Conservation (phyloP, 2,329 filamentous ascomycete species). For the Colletotrichum sp. region DNA sequence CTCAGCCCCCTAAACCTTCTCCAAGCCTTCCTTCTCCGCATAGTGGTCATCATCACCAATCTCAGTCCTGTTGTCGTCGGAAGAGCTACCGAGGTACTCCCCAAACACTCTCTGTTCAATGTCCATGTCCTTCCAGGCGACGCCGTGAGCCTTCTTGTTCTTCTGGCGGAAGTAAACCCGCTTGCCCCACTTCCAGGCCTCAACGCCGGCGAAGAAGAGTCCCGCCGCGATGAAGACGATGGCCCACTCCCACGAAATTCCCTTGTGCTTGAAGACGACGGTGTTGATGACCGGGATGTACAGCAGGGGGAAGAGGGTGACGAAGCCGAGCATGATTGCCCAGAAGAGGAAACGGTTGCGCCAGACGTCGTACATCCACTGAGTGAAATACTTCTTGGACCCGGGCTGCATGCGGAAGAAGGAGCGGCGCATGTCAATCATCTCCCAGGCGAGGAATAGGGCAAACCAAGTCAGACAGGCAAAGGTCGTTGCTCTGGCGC, state of each 20-base stretch:
- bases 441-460: constrained; percentile 72
- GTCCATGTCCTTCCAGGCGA: constrained; percentile 9
- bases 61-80: not conserved
- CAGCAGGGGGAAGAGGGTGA: constrained; percentile 38
- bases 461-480: constrained; percentile 71
- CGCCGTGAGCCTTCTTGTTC: not conserved
- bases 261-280: constrained; percentile 55
- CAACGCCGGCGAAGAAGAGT: constrained; percentile 55
- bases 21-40: not conserved
- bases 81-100: not conserved
- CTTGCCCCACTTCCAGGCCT: constrained; percentile 57
- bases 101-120: constrained; percentile 18
- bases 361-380: constrained; percentile 67
- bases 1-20: not conserved
- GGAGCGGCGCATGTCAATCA: constrained; percentile 66
- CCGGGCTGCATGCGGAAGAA: constrained; percentile 70
- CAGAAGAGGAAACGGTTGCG: constrained; percentile 48
- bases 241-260: constrained; percentile 46
- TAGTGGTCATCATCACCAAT: not conserved
- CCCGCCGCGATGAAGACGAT: constrained; percentile 51
- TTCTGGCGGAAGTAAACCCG: constrained; percentile 27
- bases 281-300: constrained; percentile 58
- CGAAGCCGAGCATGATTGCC: constrained; percentile 44
- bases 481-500: constrained; percentile 69
- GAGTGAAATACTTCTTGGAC: constrained; percentile 57